Evolutionary conservation across 73 alveolate genomes (phyloP).

Genomic region (Stentor roeselii): DNA sequence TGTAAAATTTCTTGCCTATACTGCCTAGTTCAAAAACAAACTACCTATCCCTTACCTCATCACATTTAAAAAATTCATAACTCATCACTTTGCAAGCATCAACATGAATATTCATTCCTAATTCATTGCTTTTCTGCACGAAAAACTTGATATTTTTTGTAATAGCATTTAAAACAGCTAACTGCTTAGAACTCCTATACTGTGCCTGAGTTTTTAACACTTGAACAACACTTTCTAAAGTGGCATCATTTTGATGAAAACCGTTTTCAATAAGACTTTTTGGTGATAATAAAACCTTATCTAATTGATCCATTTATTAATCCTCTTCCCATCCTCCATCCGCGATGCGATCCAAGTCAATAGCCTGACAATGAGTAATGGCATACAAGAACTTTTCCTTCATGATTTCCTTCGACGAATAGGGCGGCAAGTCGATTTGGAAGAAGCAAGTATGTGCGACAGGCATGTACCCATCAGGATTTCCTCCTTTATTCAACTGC

Average conservation of each 20-base stretch:
- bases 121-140: neutral
- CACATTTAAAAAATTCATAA: neutral
- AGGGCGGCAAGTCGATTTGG: slow-evolving; percentile 84
- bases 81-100: neutral
- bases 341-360: slow-evolving; percentile 46
- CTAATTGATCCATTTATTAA: too few species aligned
- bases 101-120: neutral
- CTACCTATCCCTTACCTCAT: neutral
- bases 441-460: slow-evolving; percentile 92
- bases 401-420: slow-evolving; percentile 65
- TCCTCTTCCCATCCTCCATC: slow-evolving; percentile 36
- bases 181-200: neutral
- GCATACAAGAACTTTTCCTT: slow-evolving; percentile 83
- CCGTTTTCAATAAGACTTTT: neutral
- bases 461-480: slow-evolving; percentile 60
- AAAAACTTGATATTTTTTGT: neutral
- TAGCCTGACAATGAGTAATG: slow-evolving; percentile 72
- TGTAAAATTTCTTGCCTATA: slow-evolving; percentile 32
- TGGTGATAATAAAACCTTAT: neutral
- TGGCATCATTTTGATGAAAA: neutral
- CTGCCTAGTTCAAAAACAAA: slow-evolving; percentile 28
- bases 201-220: neutral
- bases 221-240: neutral
- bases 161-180: neutral
- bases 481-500: slow-evolving; percentile 33